Evolutionary conservation across 345 rosid species (phyloP).

Genomic region (Limnanthes douglasii): DNA sequence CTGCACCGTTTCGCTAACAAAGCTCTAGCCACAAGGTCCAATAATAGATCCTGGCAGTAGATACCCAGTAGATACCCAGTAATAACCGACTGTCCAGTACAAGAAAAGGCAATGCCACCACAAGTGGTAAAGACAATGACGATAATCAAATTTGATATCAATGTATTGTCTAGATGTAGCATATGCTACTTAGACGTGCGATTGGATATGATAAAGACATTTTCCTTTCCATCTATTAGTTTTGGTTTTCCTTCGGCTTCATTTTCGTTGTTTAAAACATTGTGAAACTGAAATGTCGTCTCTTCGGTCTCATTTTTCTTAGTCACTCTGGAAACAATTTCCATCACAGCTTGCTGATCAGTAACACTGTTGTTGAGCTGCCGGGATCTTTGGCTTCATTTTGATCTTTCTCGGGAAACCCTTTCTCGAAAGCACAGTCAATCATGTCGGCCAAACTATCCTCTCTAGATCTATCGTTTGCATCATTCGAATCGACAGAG

Average conservation of each 20-base stretch:
- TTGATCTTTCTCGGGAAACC: slow-evolving; percentile 76
- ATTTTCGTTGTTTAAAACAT: slow-evolving; percentile 77
- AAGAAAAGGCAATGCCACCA: slow-evolving; percentile 98
- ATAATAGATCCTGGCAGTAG: slow-evolving; percentile 79
- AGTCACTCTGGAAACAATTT: slow-evolving; percentile 72
- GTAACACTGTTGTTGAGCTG: slow-evolving; percentile 80
- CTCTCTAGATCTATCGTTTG: slow-evolving; percentile 25
- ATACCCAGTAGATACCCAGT: slow-evolving; percentile 86
- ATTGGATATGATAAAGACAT: slow-evolving; percentile 91
- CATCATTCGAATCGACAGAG: too few relatives aligned
- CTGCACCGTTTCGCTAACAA: slow-evolving; percentile 97
- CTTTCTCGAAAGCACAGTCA: slow-evolving; percentile 77
- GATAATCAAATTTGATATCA: slow-evolving; percentile 89
- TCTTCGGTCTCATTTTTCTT: slow-evolving; percentile 80
- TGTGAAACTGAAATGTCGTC: slow-evolving; percentile 64
- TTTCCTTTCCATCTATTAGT: slow-evolving; percentile 82
- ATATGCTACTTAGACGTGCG: slow-evolving; percentile 85
- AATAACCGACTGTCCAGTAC: slow-evolving; percentile 95
- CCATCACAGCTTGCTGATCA: slow-evolving; percentile 86
- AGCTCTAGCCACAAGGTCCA: slow-evolving; percentile 86
- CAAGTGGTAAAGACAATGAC: slow-evolving; percentile 94
- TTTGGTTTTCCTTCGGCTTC: slow-evolving; percentile 76
- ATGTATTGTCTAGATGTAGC: slow-evolving; percentile 77
- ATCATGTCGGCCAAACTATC: slow-evolving; percentile 72
- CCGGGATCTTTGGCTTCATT: slow-evolving; percentile 58